Conservation (phyloP, 345 rosid species). For the Pseudoturritis turrita region DNA sequence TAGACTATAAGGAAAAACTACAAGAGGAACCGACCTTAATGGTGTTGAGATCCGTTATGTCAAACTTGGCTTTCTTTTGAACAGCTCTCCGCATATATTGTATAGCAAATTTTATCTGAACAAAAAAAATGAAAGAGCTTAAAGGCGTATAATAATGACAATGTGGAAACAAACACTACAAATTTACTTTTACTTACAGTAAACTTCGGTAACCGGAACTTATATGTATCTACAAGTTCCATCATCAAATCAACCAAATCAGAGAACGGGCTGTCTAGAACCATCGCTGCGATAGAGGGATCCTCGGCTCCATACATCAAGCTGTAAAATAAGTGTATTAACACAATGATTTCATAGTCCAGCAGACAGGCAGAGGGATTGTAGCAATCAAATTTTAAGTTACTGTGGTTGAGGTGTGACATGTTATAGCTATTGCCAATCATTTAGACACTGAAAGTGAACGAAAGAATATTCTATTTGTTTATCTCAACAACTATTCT, state of each 20-base stretch:
- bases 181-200: conserved; percentile 51
- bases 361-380: background rate
- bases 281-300: conserved; percentile 95
- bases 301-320: conserved; percentile 94
- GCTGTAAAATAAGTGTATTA: conserved; percentile 39
- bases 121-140: background rate
- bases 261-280: conserved; percentile 93
- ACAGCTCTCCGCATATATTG: conserved; percentile 77
- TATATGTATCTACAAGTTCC: conserved; percentile 92
- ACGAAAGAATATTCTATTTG: background rate
- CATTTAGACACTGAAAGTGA: background rate
- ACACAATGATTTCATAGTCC: background rate
- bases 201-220: conserved; percentile 77
- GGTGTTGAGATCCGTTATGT: conserved; percentile 69
- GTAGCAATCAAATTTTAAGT: background rate
- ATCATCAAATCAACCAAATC: conserved; percentile 94
- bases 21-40: conserved; percentile 56
- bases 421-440: background rate
- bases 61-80: conserved; percentile 89
- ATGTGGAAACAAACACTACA: background rate
- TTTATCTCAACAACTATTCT: background rate
- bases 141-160: background rate
- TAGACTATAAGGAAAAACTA: background rate
- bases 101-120: conserved; percentile 90
- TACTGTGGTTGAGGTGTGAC: background rate